Base-by-base conservation (phyloP, 306 rosid genomes). In the Arachis stenosperma region DNA sequence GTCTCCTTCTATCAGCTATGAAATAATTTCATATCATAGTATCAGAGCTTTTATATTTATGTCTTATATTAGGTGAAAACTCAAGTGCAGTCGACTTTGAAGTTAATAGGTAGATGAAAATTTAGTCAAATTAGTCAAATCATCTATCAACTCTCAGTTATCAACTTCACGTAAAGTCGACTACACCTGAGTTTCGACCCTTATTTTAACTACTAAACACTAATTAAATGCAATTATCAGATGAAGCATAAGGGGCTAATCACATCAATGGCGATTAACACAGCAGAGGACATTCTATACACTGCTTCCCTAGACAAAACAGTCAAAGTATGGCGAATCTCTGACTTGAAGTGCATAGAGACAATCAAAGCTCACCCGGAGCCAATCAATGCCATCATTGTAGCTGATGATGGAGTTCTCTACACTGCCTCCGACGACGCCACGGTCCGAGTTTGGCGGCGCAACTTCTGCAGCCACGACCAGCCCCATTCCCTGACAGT, bases 391-490 rank as follows among this genome's bases (percentile, higher is more conserved):
- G 88, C 81, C 50, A 82, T 94, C 47, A 77, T 81, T 0, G 85
- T 83, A 1, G 82, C 89, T 0, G 92, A 82, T 3, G 98, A 91
- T 4, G 96, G 98, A 0, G 84, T 94, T 0, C 89, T 94, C 65
- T 94, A 81, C 87, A 91, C 96, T 0, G 97, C 95, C 70, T 94
- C 97, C 0, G 97, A 91, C 9, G 97, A 91, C 12, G 92, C 98
- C 43, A 89, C 97, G 0, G 83, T 94, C 15, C 78, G 82, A 74
- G 96, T 94, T 1, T 93, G 97, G 97, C 92, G 92, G 2, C 84
- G 90, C 14, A 91, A 84, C 36, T 86, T 89, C n/a, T 88, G 89
- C 17, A 81, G 85, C 66, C 84, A 87, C 2, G 87, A 82, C 61
- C 90, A 76, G 61, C 89, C 92, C 0, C 98, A 94, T 62, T 89